Percentiles rank a stretch among this genome's conserved stretches.
Conservation (phyloP, 2,329 filamentous ascomycete genomes). For the Mycogone perniciosa region DNA sequence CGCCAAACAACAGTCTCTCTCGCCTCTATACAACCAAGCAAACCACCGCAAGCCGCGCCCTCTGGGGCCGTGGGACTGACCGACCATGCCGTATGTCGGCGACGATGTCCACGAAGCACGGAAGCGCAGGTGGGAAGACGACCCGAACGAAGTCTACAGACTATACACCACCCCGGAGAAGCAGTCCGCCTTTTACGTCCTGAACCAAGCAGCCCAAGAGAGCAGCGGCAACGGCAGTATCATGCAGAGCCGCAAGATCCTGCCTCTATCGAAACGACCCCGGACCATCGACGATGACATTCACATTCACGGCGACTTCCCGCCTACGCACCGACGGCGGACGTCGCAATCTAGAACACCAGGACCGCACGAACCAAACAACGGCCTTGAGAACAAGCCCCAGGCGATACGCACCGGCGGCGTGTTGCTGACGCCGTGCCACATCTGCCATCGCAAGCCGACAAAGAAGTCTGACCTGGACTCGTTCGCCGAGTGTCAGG, state of each 20-base stretch:
- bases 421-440: slow-evolving; percentile 47
- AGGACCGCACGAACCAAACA: slow-evolving; percentile 7
- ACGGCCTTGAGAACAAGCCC: neutral
- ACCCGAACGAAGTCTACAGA: slow-evolving; percentile 21
- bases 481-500: slow-evolving; percentile 57
- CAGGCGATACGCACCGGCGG: neutral
- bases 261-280: slow-evolving; percentile 26
- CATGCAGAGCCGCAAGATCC: slow-evolving; percentile 23
- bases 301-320: slow-evolving; percentile 14
- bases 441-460: slow-evolving; percentile 61
- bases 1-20: too few relatives aligned
- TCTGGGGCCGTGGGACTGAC: too few relatives aligned
- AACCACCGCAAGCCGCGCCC: too few relatives aligned
- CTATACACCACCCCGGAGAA: slow-evolving; percentile 21
- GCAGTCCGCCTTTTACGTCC: slow-evolving; percentile 21
- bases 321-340: slow-evolving; percentile 18
- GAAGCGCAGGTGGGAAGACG: slow-evolving; percentile 30
- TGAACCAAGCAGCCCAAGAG: slow-evolving; percentile 19
- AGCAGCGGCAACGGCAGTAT: slow-evolving; percentile 1
- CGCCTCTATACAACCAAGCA: too few relatives aligned
- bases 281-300: slow-evolving; percentile 22
- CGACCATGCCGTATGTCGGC: slow-evolving; percentile 31
- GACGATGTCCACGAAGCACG: slow-evolving; percentile 24
- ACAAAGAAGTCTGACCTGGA: slow-evolving; percentile 60
- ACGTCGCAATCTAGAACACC: slow-evolving; percentile 20